Conservation (phyloP, 441 rosid species). For the Gossypium lobatum region DNA sequence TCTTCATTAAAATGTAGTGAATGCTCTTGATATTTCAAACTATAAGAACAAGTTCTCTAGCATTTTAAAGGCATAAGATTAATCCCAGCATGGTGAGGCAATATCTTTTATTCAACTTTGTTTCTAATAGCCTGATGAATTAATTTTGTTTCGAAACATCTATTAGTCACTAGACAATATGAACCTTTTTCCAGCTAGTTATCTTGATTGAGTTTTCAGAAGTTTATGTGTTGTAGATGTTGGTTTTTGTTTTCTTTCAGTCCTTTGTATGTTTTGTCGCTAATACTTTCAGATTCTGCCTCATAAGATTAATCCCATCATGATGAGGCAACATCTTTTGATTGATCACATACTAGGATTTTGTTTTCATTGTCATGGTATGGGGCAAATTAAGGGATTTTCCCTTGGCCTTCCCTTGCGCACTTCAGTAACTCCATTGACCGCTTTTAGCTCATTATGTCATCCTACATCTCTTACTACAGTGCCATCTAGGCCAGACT, state of each 20-base stretch:
- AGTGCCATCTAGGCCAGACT: background rate
- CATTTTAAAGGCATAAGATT: background rate
- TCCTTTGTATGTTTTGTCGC: background rate
- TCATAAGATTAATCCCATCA: background rate
- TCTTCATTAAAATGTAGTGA: background rate
- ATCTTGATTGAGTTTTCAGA: conserved; percentile 8
- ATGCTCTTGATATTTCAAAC: conserved; percentile 9
- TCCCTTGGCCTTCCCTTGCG: background rate
- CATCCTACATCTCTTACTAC: background rate
- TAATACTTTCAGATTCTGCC: background rate
- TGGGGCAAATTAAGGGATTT: background rate
- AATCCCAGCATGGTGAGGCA: conserved; percentile 1
- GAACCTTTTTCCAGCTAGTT: conserved; percentile 1
- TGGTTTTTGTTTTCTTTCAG: background rate
- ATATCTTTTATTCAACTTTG: background rate
- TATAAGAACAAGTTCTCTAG: background rate
- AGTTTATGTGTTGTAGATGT: background rate
- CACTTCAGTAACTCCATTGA: background rate
- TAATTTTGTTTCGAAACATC: background rate
- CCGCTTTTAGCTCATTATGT: background rate
- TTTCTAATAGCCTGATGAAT: conserved; percentile 3
- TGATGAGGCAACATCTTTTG: background rate
- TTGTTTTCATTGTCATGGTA: background rate
- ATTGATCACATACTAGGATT: background rate
- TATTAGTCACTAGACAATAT: background rate